These are phyloP conservation scores for Castanopsis chinensis DNA, from an alignment of 306 rosid genomes.

Conservation along the genomic window DNA sequence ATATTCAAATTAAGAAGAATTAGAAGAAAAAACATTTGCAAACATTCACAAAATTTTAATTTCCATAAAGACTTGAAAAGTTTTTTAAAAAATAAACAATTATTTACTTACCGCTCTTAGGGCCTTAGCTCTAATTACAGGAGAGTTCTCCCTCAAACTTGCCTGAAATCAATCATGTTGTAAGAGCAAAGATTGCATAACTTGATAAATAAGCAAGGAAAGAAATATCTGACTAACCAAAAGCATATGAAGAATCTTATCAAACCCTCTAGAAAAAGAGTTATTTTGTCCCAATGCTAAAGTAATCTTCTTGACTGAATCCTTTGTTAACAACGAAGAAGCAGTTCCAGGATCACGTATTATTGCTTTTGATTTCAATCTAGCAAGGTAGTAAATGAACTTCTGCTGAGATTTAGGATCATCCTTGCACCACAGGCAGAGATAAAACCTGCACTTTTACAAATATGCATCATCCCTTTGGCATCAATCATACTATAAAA, in stretches of 20 bases:
- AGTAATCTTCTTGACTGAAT: conserved; percentile 73
- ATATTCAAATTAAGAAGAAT: conserved; percentile 15
- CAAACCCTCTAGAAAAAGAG: conserved; percentile 94
- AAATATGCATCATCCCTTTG: conserved; percentile 26
- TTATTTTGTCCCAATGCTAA: conserved; percentile 80
- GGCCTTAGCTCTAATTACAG: conserved; percentile 92
- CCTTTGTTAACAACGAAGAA: conserved; percentile 69
- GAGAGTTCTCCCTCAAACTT: conserved; percentile 88
- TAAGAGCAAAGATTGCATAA: conserved; percentile 19
- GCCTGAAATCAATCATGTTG: conserved; percentile 45
- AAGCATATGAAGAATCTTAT: conserved; percentile 82
- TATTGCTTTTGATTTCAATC: conserved; percentile 84
- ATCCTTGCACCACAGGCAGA: conserved; percentile 92
- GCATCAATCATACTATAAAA: conserved; percentile 20
- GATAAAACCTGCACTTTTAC: conserved; percentile 75
- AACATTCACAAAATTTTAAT: conserved; percentile 14
- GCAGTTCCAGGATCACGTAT: conserved; percentile 71
- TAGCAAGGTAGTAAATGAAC: conserved; percentile 56
- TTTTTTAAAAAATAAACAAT: not conserved
- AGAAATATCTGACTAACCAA: conserved; percentile 65
- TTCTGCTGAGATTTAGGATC: conserved; percentile 77
- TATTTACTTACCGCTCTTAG: conserved; percentile 76
- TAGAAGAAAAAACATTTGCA: not conserved
- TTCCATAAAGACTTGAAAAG: conserved; percentile 20
- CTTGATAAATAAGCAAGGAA: conserved; percentile 18